Evolutionary conservation across 2,329 filamentous ascomycete genomes (phyloP).

Genomic region (Cryphonectria parasitica): DNA sequence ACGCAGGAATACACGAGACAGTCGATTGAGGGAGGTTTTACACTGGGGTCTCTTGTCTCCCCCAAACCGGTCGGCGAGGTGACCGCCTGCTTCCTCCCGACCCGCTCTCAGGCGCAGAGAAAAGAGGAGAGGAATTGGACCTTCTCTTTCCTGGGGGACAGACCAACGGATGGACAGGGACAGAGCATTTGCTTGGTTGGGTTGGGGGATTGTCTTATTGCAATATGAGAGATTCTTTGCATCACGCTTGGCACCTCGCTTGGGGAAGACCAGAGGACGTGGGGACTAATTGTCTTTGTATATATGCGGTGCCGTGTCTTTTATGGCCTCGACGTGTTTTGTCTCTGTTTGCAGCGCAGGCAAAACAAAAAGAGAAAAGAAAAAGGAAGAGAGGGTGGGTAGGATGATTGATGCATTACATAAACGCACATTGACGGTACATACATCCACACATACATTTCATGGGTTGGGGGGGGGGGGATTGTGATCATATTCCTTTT

Average conservation of each 20-base stretch:
- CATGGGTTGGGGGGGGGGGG: neutral
- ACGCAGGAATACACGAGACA: neutral
- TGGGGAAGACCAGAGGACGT: neutral
- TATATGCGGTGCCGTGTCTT: neutral
- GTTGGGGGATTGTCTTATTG: conserved; percentile 19
- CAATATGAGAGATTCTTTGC: conserved; percentile 17
- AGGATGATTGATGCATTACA: neutral
- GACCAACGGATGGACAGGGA: neutral
- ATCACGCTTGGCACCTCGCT: neutral
- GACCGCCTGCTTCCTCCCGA: neutral
- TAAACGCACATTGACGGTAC: neutral
- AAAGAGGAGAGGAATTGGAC: neutral
- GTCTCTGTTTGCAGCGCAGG: neutral
- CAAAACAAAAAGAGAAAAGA: neutral
- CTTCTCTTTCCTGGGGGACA: neutral
- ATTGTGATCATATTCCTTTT: neutral
- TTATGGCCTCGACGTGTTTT: neutral
- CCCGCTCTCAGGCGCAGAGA: neutral
- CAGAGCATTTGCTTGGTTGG: neutral
- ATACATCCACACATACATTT: neutral
- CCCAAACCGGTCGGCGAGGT: neutral
- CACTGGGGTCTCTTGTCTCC: neutral
- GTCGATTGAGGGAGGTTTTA: conserved; percentile 1
- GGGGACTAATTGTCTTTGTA: neutral
- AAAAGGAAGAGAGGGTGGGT: neutral